Base-by-base conservation (phyloP, 192 early-diverging fungal genomes). In the Jimgerdemannia flammicorona region DNA sequence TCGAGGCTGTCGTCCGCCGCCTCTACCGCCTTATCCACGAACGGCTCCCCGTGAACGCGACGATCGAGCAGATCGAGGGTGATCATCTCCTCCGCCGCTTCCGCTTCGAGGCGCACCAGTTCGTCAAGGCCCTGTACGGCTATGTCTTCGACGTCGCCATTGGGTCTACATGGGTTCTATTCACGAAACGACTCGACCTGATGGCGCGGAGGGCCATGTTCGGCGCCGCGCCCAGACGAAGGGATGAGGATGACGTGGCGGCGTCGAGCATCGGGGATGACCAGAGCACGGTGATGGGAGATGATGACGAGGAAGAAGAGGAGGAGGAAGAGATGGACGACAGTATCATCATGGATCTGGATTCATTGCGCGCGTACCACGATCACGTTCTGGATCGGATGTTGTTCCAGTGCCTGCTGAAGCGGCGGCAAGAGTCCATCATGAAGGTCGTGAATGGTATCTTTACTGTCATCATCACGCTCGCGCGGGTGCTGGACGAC, bases 71-170 rank as follows among this genome's bases (percentile, higher is more conserved):
- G 14, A 70, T 18, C 39, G 44, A 65, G n/a, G 72, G 44, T 10
- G 19, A 72, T 4, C 71, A 73, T 39, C 66, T 74, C 20, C 40
- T 86, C n/a, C 79, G 83, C 44, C 76, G 44, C 64, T 84, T 84
- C 41, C 76, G 84, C 14, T 88, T 88, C 71, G 78, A 84, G 44
- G 72, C 83, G 4, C 77, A 84, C 18, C 87, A 88, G 64, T 84
- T 88, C 49, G 76, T 88, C 40, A 67, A 75, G 41, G 84, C 82
- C 3, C 49, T 88, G n/a, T 79, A 81, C 11, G 82, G 78, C 1
- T 88, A 85, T 54, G 66, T 85, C 18, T 76, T 79, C 44, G 78
- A 87, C 49, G 76, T 71, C 9, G 87, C 78, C 3, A 81, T 88
- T 66, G 70, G 69, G 3, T 67, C 77, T 3, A 88, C 77, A 3